Percentiles rank a stretch among this genome's conserved stretches.
Conservation (phyloP, 257 asterid genomes). For the Gentiana macrophylla region DNA sequence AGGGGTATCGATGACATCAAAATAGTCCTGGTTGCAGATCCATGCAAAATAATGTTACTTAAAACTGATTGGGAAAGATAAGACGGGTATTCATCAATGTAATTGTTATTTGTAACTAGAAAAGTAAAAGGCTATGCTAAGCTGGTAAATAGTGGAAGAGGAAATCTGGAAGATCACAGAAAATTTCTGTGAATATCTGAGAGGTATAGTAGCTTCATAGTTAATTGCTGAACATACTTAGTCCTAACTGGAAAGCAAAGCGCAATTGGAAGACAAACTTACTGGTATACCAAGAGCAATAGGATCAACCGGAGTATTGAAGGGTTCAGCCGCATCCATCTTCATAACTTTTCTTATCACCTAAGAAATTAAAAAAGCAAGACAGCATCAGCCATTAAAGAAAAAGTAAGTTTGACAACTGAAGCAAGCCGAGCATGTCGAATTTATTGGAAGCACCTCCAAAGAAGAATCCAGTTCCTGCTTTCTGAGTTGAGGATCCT, state of each 20-base stretch:
- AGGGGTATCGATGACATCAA: constrained; percentile 87
- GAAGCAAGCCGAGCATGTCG: constrained; percentile 5
- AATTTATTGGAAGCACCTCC: constrained; percentile 46
- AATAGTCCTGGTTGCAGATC: constrained; percentile 66
- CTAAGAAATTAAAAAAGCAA: constrained; percentile 28
- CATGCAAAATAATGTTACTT: constrained; percentile 5
- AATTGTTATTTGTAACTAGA: too few relatives aligned
- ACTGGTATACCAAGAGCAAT: constrained; percentile 80
- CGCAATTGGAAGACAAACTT: constrained; percentile 14
- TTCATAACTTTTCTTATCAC: constrained; percentile 83
- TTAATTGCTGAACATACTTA: too few relatives aligned
- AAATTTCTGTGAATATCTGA: too few relatives aligned
- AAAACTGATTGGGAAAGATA: not conserved
- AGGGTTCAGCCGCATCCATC: constrained; percentile 95
- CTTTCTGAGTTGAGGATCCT: constrained; percentile 41
- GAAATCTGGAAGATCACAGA: too few relatives aligned
- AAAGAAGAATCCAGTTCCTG: constrained; percentile 67
- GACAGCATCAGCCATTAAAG: not conserved
- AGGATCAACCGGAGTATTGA: constrained; percentile 85
- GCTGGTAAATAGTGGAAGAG: too few relatives aligned
- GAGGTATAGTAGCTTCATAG: too few relatives aligned
- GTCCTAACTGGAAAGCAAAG: not conserved
- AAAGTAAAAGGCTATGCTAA: too few relatives aligned
- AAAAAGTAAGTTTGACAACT: not conserved
- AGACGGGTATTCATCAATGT: not conserved